Conservation (phyloP, 805 yeast genomes). For the Osmozyma mogii region DNA sequence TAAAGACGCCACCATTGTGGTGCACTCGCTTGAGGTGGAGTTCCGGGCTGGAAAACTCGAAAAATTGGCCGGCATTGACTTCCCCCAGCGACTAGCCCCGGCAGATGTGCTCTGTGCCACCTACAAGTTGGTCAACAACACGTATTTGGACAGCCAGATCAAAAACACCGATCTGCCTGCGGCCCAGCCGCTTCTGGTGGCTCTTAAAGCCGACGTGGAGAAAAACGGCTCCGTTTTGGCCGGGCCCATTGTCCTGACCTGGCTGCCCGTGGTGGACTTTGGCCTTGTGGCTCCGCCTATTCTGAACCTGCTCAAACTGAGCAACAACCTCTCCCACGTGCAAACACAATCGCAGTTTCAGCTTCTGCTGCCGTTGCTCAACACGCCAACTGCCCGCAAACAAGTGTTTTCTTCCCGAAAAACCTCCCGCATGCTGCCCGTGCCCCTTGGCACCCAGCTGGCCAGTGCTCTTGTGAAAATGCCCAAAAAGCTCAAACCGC, state of each 20-base stretch:
- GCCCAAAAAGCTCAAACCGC: too few relatives aligned
- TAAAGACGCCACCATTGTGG: conserved; percentile 15
- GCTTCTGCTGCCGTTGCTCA: neutral
- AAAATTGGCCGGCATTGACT: conserved; percentile 8
- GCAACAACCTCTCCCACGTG: conserved; percentile 13
- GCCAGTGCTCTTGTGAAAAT: too few relatives aligned
- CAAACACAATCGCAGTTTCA: conserved; percentile 13
- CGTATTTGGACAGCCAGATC: conserved; percentile 16
- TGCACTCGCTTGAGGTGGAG: conserved; percentile 12
- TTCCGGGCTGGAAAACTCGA: conserved; percentile 22
- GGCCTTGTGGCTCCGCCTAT: conserved; percentile 31
- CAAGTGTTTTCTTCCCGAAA: too few relatives aligned
- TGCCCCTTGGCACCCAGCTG: too few relatives aligned
- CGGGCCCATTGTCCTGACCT: conserved; percentile 16
- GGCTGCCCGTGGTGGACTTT: conserved; percentile 35
- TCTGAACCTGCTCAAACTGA: conserved; percentile 27
- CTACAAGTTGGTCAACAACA: conserved; percentile 26
- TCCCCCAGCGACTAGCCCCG: conserved; percentile 6
- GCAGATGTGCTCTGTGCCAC: conserved; percentile 8
- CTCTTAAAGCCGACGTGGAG: conserved; percentile 20
- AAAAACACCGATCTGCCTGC: conserved; percentile 8
- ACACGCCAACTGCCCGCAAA: too few relatives aligned
- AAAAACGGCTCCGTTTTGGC: conserved; percentile 4
- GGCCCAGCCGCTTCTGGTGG: conserved; percentile 20
- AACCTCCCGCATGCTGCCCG: too few relatives aligned